Percentiles rank a stretch among this genome's conserved stretches.
These are phyloP conservation scores for Leucaena leucocephala DNA, from an alignment of 306 rosid genomes.

Conservation along the genomic window DNA sequence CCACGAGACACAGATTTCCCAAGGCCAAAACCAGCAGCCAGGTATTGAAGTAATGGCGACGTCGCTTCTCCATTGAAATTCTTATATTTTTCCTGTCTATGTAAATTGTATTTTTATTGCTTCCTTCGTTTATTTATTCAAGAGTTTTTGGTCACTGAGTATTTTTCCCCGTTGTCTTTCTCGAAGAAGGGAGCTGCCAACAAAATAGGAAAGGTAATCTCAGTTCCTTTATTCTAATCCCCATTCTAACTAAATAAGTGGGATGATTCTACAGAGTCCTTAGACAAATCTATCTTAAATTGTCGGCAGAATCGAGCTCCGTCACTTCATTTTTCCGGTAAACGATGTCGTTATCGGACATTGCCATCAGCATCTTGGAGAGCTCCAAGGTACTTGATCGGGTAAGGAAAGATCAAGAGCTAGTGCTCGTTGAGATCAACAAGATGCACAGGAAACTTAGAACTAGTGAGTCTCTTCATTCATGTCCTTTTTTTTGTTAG, in stretches of 20 bases:
- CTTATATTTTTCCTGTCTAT: too few relatives aligned
- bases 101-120: too few relatives aligned
- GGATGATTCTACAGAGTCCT: not conserved
- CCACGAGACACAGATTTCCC: not conserved
- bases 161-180: not conserved
- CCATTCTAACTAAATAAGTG: not conserved
- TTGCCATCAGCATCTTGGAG: slow-evolving; percentile 62
- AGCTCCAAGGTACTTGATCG: slow-evolving; percentile 86
- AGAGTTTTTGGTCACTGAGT: not conserved
- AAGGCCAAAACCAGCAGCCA: not conserved
- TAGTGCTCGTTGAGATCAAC: slow-evolving; percentile 69
- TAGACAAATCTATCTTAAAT: not conserved
- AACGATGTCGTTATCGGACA: slow-evolving; percentile 77
- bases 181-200: not conserved
- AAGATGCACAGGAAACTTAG: slow-evolving; percentile 92
- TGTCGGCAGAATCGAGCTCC: slow-evolving; percentile 19
- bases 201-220: slow-evolving; percentile 5
- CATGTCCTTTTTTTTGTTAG: not conserved
- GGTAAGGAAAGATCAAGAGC: slow-evolving; percentile 82
- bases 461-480: slow-evolving; percentile 46
- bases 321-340: not conserved
- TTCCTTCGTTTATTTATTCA: not conserved
- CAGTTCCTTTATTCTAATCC: not conserved
- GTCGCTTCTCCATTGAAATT: not conserved
- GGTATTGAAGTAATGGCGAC: not conserved